Percentiles rank a stretch among this genome's conserved stretches.
These are phyloP conservation scores for Pseudogymnoascus sp. DNA, from an alignment of 2,329 filamentous ascomycete species.

Conservation along the genomic window DNA sequence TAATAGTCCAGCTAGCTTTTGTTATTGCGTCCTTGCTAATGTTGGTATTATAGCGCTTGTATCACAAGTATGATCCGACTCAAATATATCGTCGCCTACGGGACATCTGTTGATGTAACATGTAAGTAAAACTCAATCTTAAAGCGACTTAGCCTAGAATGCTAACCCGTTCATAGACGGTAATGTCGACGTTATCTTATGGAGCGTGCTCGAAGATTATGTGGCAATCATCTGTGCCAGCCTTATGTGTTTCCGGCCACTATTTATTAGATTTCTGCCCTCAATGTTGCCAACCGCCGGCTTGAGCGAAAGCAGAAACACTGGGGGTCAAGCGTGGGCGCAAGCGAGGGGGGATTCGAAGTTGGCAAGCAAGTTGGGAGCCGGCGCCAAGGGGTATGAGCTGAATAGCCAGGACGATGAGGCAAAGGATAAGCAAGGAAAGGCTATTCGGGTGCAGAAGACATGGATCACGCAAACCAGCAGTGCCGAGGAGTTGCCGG, in stretches of 20 bases:
- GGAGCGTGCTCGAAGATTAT: constrained; percentile 57
- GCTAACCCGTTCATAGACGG: constrained; percentile 33
- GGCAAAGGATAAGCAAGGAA: too few species aligned
- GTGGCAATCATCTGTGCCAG: constrained; percentile 58
- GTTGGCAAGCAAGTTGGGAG: too few species aligned
- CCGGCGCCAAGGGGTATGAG: too few species aligned
- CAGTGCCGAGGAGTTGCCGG: too few species aligned
- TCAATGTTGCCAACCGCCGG: too few species aligned
- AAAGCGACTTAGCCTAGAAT: constrained; percentile 35
- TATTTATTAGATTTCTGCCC: constrained; percentile 27
- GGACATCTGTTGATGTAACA: constrained; percentile 16
- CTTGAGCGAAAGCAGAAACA: too few species aligned
- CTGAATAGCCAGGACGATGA: too few species aligned
- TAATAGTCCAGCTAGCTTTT: too few species aligned
- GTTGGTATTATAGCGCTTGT: constrained; percentile 35
- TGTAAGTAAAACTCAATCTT: constrained; percentile 14
- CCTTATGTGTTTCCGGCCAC: constrained; percentile 55
- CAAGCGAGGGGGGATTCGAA: too few species aligned
- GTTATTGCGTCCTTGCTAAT: constrained; percentile 6
- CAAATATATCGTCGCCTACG: constrained; percentile 42
- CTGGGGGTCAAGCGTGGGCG: too few species aligned
- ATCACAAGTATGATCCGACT: constrained; percentile 48
- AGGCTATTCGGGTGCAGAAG: too few species aligned
- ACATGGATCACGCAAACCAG: too few species aligned
- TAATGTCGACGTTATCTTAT: constrained; percentile 57